phyloP scores from a whole-genome alignment of 192 early-diverging fungal species.

The Linnemannia schmuckeri region DNA sequence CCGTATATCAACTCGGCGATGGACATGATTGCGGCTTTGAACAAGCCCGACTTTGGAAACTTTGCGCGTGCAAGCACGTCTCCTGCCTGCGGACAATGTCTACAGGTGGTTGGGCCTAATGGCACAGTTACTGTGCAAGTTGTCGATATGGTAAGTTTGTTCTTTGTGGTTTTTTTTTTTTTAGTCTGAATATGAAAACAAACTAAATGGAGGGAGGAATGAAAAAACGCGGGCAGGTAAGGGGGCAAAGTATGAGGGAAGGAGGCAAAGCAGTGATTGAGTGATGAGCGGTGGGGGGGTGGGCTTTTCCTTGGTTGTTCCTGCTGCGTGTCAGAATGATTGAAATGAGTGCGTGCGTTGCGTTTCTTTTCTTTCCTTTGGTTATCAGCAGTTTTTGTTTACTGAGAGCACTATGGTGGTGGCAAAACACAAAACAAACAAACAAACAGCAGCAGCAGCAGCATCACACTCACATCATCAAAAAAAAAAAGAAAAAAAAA shows the following conservation, averaged over 20 bases:
- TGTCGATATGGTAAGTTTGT: conserved; percentile 64
- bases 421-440: no score
- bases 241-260: background rate
- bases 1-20: conserved; percentile 25
- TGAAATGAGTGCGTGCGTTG: background rate
- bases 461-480: background rate
- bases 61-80: conserved; percentile 56
- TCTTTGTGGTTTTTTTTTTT: background rate
- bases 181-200: background rate
- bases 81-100: conserved; percentile 66
- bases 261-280: background rate
- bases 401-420: background rate
- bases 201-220: background rate
- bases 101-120: conserved; percentile 62
- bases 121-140: conserved; percentile 65
- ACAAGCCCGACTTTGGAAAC: conserved; percentile 63
- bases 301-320: background rate
- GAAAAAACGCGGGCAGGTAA: background rate
- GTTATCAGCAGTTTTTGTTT: background rate
- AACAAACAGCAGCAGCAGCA: background rate
- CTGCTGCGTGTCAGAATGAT: background rate
- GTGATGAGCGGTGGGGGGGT: background rate
- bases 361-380: background rate
- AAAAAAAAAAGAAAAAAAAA: background rate
- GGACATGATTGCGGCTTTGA: conserved; percentile 50